Evolutionary conservation across 768 basidiomycete genomes (phyloP).

Genomic region (Clitopilus passeckerianus): DNA sequence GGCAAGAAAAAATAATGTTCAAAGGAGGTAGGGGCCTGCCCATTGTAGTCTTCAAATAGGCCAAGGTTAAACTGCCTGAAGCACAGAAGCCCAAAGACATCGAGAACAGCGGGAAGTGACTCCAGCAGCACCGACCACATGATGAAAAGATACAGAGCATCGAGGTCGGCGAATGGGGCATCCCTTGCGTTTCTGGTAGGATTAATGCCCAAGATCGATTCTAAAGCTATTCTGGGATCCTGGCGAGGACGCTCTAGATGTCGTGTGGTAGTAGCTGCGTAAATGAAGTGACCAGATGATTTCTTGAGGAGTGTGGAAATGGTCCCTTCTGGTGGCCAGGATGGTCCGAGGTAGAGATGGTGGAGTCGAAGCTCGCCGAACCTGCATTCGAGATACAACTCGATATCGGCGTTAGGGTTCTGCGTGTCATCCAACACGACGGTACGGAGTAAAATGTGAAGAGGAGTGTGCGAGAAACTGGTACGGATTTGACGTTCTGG

Average conservation of each 20-base stretch:
- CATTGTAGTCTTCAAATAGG: too few relatives aligned
- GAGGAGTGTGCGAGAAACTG: background rate
- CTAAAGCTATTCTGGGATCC: background rate
- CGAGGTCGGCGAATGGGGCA: background rate
- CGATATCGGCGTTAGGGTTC: background rate
- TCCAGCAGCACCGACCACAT: background rate
- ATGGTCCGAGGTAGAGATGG: background rate
- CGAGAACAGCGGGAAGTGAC: background rate
- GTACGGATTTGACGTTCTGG: background rate
- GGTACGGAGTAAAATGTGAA: background rate
- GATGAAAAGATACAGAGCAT: background rate
- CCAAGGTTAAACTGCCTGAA: too few relatives aligned
- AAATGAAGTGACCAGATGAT: background rate
- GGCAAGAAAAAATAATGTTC: background rate
- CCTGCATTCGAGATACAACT: background rate
- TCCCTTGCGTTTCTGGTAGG: background rate
- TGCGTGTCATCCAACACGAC: background rate
- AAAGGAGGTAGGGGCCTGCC: background rate
- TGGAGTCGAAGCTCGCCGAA: background rate
- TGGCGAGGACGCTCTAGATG: background rate
- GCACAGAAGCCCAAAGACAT: background rate
- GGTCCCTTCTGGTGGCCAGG: background rate
- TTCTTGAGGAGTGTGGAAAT: background rate
- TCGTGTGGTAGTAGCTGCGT: background rate
- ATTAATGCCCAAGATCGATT: background rate